Evolutionary conservation across 129 eudicot genomes (phyloP).

Genomic region (Chrysanthemum lavandulifolium): DNA sequence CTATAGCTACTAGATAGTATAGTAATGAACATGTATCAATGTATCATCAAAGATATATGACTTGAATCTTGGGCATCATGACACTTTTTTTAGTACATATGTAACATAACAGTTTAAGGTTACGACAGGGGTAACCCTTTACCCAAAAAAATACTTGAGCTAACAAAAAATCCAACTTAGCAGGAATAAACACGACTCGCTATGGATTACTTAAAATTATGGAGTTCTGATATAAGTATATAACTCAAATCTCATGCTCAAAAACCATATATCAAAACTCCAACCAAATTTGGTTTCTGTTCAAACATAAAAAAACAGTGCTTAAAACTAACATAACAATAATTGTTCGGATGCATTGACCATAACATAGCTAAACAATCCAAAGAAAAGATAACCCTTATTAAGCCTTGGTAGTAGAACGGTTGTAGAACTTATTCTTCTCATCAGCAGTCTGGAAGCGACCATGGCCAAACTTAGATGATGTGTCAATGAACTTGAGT

Average conservation of each 20-base stretch:
- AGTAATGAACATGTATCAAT: no score
- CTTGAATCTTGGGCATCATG: no score
- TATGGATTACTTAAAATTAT: no score
- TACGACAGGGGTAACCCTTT: no score
- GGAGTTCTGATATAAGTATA: no score
- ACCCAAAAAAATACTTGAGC: no score
- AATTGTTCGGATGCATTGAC: neutral
- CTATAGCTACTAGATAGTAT: no score
- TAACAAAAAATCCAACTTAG: no score
- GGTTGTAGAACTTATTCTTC: conserved; percentile 43
- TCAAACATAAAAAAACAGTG: conserved; percentile 9
- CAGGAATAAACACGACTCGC: no score
- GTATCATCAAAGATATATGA: no score
- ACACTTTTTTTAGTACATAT: no score
- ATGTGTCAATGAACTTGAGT: conserved; percentile 53
- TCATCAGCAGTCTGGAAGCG: conserved; percentile 58
- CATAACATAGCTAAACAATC: neutral
- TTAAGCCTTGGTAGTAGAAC: conserved; percentile 33
- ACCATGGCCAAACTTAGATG: conserved; percentile 55
- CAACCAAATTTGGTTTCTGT: conserved; percentile 15
- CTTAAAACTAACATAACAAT: conserved; percentile 7
- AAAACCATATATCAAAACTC: conserved; percentile 21
- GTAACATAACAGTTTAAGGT: no score
- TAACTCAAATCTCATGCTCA: neutral
- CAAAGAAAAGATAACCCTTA: neutral